Evolutionary conservation across 2,329 filamentous ascomycete species (phyloP).

Genomic region (Thyridium curvatum): DNA sequence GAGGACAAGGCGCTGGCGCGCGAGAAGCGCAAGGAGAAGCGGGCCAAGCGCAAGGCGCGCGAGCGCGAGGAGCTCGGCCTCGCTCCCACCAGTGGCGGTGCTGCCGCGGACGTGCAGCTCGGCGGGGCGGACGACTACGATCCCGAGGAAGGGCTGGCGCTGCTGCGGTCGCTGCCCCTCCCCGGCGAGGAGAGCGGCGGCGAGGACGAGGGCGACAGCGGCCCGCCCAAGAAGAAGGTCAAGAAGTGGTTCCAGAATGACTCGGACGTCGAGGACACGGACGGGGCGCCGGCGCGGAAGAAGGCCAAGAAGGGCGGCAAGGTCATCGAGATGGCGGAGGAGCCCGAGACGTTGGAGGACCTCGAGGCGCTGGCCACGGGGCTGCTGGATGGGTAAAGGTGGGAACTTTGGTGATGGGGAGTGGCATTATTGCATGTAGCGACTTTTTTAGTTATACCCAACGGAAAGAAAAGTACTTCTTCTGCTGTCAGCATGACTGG

Average conservation of each 20-base stretch:
- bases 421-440: not conserved
- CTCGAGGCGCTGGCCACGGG: conserved; percentile 71
- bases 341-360: conserved; percentile 75
- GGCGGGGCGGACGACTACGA: conserved; percentile 30
- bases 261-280: conserved; percentile 36
- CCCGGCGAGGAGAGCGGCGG: conserved; percentile 24
- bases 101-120: conserved; percentile 20
- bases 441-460: conserved; percentile 14
- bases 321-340: conserved; percentile 56
- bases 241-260: conserved; percentile 79
- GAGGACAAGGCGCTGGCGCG: conserved; percentile 77
- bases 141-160: conserved; percentile 48
- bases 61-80: conserved; percentile 33
- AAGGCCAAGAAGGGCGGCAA: conserved; percentile 39
- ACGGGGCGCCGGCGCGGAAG: conserved; percentile 30
- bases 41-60: conserved; percentile 64
- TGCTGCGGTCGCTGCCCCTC: conserved; percentile 52
- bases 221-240: conserved; percentile 52
- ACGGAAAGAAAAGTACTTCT: not conserved
- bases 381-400: conserved; percentile 46
- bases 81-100: conserved; percentile 12
- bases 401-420: too few species aligned
- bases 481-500: too few species aligned
- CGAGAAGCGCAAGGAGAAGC: conserved; percentile 72
- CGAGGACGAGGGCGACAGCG: conserved; percentile 30